Evolutionary conservation across 495 filamentous ascomycete genomes (phyloP).

Genomic region (Filosporella fistucella): DNA sequence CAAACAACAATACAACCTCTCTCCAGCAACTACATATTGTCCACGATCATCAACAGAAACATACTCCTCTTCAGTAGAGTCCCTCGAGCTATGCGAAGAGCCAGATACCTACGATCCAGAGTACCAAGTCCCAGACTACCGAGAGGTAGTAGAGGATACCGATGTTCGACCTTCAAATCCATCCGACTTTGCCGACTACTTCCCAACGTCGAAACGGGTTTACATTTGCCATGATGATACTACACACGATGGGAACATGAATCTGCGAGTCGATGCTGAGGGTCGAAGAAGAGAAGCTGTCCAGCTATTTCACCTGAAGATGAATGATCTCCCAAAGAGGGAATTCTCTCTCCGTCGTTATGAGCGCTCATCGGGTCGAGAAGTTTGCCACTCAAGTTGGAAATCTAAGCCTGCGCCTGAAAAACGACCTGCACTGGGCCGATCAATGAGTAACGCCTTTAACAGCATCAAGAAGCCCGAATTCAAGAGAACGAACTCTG

Average conservation of each 20-base stretch:
- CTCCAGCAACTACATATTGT: slow-evolving; percentile 41
- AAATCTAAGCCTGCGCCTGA: slow-evolving; percentile 46
- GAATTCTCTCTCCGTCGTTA: slow-evolving; percentile 92
- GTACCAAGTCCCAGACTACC: slow-evolving; percentile 52
- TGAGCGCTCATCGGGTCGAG: slow-evolving; percentile 86
- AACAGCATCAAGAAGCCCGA: slow-evolving; percentile 59
- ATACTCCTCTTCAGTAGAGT: slow-evolving; percentile 70
- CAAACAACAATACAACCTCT: slow-evolving; percentile 41
- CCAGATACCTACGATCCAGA: slow-evolving; percentile 45
- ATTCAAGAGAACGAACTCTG: slow-evolving; percentile 42
- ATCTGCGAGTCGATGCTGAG: slow-evolving; percentile 82
- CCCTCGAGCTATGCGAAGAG: slow-evolving; percentile 55
- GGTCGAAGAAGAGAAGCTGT: slow-evolving; percentile 55
- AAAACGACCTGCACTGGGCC: slow-evolving; percentile 52
- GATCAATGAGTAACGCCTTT: slow-evolving; percentile 73
- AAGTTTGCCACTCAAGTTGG: slow-evolving; percentile 82
- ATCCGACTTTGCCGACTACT: slow-evolving; percentile 78
- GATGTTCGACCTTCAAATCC: slow-evolving; percentile 72
- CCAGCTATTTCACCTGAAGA: slow-evolving; percentile 90
- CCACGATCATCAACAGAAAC: slow-evolving; percentile 70
- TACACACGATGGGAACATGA: slow-evolving; percentile 95
- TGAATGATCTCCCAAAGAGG: slow-evolving; percentile 84
- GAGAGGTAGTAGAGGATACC: slow-evolving; percentile 52
- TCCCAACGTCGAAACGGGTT: slow-evolving; percentile 77
- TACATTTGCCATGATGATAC: slow-evolving; percentile 88